phyloP scores from a whole-genome alignment of 2,329 filamentous ascomycete species.

The Penicillium sp. region DNA sequence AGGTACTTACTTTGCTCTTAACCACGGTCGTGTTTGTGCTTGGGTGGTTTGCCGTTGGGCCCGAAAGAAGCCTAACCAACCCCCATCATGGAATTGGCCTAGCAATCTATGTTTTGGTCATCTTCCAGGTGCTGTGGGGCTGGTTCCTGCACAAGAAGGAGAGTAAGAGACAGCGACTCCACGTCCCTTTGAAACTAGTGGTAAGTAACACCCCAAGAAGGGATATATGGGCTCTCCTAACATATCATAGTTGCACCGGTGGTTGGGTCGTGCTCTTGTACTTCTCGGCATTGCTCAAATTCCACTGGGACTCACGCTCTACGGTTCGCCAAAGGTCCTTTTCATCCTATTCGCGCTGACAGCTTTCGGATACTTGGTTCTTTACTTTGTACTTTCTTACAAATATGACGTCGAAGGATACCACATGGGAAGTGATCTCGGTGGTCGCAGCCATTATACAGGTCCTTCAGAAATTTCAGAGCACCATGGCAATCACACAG shows the following conservation, averaged over 20 bases:
- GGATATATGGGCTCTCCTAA: conserved; percentile 7
- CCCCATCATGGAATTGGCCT: conserved; percentile 60
- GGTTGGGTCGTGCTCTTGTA: conserved; percentile 69
- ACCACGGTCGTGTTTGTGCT: conserved; percentile 55
- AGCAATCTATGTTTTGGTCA: conserved; percentile 53
- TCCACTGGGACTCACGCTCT: conserved; percentile 78
- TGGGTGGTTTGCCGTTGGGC: conserved; percentile 57
- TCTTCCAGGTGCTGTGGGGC: conserved; percentile 52
- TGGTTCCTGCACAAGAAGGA: conserved; percentile 49
- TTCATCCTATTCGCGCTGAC: conserved; percentile 82
- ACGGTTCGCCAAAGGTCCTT: conserved; percentile 73
- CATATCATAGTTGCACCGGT: conserved; percentile 68
- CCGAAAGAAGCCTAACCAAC: conserved; percentile 52
- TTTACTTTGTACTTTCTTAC: conserved; percentile 75
- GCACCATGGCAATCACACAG: conserved; percentile 39
- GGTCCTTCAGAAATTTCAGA: conserved; percentile 46
- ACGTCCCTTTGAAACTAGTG: conserved; percentile 52
- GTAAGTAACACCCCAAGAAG: conserved; percentile 26
- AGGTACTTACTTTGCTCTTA: conserved; percentile 52
- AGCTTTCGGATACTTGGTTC: conserved; percentile 60
- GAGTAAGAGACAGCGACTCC: conserved; percentile 45
- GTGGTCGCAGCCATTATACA: conserved; percentile 49
- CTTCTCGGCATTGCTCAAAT: conserved; percentile 79
- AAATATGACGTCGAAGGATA: conserved; percentile 46
- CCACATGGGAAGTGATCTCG: conserved; percentile 47